Percentiles rank a stretch among this genome's conserved stretches.
phyloP scores from a whole-genome alignment of 2,329 filamentous ascomycete species.

The Fusarium graminum region DNA sequence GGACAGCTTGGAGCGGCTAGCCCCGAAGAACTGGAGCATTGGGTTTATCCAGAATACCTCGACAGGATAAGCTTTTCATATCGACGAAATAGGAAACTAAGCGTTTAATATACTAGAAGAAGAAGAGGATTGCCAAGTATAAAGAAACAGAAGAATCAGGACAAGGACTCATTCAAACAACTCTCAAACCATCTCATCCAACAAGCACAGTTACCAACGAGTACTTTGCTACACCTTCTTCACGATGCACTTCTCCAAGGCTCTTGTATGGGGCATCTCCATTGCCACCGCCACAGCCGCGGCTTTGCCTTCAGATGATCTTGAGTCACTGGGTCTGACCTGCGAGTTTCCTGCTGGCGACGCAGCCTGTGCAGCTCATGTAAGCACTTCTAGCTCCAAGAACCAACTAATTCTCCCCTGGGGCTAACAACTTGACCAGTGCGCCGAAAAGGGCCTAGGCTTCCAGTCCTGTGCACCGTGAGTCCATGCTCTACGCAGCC shows the following conservation, averaged over 20 bases:
- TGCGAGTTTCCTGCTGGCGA: conserved; percentile 13
- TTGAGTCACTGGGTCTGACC: neutral
- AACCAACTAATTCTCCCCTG: neutral
- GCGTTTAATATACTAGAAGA: neutral
- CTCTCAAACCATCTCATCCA: conserved; percentile 3
- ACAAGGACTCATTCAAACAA: neutral
- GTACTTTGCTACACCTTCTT: neutral
- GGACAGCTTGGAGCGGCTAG: neutral
- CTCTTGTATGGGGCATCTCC: conserved; percentile 13
- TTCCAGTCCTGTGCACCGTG: conserved; percentile 19
- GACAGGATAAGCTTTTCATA: neutral
- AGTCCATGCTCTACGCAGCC: neutral
- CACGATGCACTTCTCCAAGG: conserved; percentile 22
- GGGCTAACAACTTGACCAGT: conserved; percentile 1
- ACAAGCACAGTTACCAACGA: neutral
- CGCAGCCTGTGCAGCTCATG: conserved; percentile 9
- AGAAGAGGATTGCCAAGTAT: neutral
- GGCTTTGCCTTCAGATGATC: conserved; percentile 7
- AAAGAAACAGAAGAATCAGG: conserved; percentile 4
- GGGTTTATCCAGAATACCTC: conserved; percentile 11
- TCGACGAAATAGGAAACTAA: conserved; percentile 8
- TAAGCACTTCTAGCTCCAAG: neutral
- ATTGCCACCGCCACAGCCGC: conserved; percentile 17
- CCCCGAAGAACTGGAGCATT: neutral
- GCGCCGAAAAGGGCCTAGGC: neutral